Evolutionary conservation across 495 filamentous ascomycete genomes (phyloP), one percentile per base, ranked within the genome.

Genomic region (Penicillium turbatum): DNA sequence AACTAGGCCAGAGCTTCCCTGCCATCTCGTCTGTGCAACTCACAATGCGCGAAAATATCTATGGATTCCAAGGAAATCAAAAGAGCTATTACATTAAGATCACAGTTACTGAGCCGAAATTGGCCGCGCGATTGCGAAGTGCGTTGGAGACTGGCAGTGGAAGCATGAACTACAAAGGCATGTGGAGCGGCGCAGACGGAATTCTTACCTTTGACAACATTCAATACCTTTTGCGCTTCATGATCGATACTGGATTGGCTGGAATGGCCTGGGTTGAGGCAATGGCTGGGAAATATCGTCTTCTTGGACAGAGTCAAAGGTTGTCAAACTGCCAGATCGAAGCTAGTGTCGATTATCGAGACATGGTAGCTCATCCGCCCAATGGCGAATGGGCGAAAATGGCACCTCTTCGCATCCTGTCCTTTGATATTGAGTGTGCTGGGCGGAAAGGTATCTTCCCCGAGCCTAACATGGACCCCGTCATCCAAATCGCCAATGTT

Each of bases 241-340:
- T 99, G 93, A 92, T 99, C 45, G 93, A 99, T 66, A 89, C 86
- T 44, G 86, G 88, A 53, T 86, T 98, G 34, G 77, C 86, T 16
- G 93, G 93, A 36, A 99, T 99, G 93, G 90, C 91, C 3, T 99
- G 93, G 93, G 90, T 97, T 1, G 89, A 96, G 70, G 90, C 86
- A 8, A 84, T 87, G 38, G 80, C 86, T 0, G 77, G 75, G 19
- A 82, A 83, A 59, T 99, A 95, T 70, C 71, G 74, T 27, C 72
- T 96, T 51, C 69, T 95, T 17, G 52, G 75, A 0, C 55, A 72
- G 3, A 54, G 69, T 42, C 78, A 89, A 43, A 79, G 82, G 46
- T 83, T 92, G 26, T 97, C 92, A 13, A 96, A 87, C 59, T 97
- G 93, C 61, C 93, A 99, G 67, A 92, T 99, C 53, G 93, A 99